Conservation (phyloP, 805 yeast genomes). For the Ascoidea rubescens region DNA sequence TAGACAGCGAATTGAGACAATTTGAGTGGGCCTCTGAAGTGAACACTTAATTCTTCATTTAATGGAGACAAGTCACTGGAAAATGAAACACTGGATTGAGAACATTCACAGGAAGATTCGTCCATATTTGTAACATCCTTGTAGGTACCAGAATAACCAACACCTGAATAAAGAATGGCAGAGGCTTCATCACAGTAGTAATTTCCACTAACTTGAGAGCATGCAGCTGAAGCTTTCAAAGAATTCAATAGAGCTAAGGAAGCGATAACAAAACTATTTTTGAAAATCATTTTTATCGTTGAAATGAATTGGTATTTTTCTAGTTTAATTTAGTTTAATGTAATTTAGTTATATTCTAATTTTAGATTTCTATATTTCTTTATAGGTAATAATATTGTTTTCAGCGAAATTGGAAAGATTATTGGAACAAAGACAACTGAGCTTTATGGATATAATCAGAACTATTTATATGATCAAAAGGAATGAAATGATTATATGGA, state of each 20-base stretch:
- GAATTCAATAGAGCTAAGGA: background rate
- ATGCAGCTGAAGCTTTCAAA: background rate
- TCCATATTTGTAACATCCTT: constrained; percentile 71
- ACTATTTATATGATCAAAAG: background rate
- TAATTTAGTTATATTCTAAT: no score
- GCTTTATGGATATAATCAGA: no score
- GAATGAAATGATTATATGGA: background rate
- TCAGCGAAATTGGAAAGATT: background rate
- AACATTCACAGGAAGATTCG: constrained; percentile 53
- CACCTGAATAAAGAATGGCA: constrained; percentile 31
- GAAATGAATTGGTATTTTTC: no score
- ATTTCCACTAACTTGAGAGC: background rate
- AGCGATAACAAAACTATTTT: background rate
- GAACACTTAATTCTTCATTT: constrained; percentile 77
- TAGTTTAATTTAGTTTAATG: no score
- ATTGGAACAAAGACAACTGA: background rate
- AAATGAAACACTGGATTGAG: constrained; percentile 42
- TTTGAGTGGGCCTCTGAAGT: constrained; percentile 80
- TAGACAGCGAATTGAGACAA: constrained; percentile 83
- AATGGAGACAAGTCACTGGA: constrained; percentile 67
- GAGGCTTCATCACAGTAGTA: background rate
- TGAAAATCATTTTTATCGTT: background rate
- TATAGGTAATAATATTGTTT: background rate
- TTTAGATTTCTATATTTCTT: background rate
- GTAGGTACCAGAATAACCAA: constrained; percentile 83